Conservation (phyloP, 1,284 basidiomycete genomes). For the Pseudozyma thailandica region DNA sequence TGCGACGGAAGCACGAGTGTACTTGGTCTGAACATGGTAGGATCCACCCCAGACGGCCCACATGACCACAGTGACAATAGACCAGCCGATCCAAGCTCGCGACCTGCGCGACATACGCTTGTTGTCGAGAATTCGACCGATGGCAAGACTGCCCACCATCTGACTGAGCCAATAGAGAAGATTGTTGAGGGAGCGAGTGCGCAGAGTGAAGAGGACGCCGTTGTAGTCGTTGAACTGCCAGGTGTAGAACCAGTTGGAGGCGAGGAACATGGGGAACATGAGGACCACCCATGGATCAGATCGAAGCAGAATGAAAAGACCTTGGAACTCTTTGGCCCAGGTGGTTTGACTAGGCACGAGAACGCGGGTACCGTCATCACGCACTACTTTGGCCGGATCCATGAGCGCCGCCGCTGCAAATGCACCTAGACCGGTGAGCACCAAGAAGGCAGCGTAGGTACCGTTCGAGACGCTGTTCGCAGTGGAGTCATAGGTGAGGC, state of each 20-base stretch:
- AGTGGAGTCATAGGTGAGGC: conserved; percentile 51
- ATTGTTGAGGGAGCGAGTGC: conserved; percentile 69
- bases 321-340: conserved; percentile 53
- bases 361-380: conserved; percentile 55
- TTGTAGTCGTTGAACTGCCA: conserved; percentile 62
- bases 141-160: conserved; percentile 56
- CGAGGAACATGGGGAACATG: conserved; percentile 59
- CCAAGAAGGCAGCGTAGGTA: conserved; percentile 55
- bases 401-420: conserved; percentile 40
- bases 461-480: conserved; percentile 48
- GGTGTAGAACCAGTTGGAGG: conserved; percentile 62
- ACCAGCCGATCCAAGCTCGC: conserved; percentile 60
- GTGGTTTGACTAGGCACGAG: conserved; percentile 48
- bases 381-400: conserved; percentile 50
- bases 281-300: conserved; percentile 58
- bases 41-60: conserved; percentile 62
- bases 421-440: conserved; percentile 55
- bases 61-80: conserved; percentile 48
- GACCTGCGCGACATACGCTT: conserved; percentile 43
- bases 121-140: conserved; percentile 57
- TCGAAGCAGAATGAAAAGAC: conserved; percentile 46
- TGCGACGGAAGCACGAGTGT: conserved; percentile 37
- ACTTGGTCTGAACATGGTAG: conserved; percentile 55
- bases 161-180: conserved; percentile 69
- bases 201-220: conserved; percentile 52